Evolutionary conservation across 169 alveolate genomes (phyloP).

Genomic region (Eimeria falciformis): DNA sequence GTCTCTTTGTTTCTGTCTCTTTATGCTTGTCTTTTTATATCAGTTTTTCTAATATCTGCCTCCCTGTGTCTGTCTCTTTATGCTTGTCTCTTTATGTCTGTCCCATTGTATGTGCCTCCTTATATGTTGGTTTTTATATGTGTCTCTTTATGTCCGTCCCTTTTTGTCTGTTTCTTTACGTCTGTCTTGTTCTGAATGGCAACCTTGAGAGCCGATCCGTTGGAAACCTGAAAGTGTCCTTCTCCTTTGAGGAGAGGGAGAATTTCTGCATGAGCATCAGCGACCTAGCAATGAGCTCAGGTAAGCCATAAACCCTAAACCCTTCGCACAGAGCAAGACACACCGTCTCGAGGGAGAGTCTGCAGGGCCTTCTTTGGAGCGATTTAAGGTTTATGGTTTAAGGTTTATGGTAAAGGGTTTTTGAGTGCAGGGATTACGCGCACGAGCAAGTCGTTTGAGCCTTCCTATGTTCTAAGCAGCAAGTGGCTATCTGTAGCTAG

Average conservation of each 20-base stretch:
- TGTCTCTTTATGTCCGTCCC: too few species aligned
- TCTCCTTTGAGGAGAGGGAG: slow-evolving; percentile 96
- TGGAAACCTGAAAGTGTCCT: slow-evolving; percentile 97
- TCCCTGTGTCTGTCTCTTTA: too few species aligned
- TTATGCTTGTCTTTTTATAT: too few species aligned
- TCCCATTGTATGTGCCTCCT: too few species aligned
- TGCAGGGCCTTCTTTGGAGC: neutral
- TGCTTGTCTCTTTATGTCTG: too few species aligned
- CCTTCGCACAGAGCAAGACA: neutral
- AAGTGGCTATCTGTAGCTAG: too few species aligned
- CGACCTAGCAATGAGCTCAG: slow-evolving; percentile 79
- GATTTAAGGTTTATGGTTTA: neutral
- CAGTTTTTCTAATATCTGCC: too few species aligned
- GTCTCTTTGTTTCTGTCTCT: too few species aligned
- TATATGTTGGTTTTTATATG: too few species aligned
- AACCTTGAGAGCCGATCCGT: slow-evolving; percentile 82
- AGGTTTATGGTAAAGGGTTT: neutral
- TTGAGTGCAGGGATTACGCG: slow-evolving; percentile 91
- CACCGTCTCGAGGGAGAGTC: too few species aligned
- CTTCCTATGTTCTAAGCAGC: slow-evolving; percentile 96
- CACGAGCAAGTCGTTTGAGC: slow-evolving; percentile 92
- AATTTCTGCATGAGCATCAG: slow-evolving; percentile 83
- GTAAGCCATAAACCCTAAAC: slow-evolving; percentile 9
- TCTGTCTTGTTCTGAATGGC: too few species aligned
- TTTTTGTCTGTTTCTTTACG: too few species aligned